phyloP scores from a whole-genome alignment of 371 early-diverging fungal species.

The Rhizopus stolonifer region DNA sequence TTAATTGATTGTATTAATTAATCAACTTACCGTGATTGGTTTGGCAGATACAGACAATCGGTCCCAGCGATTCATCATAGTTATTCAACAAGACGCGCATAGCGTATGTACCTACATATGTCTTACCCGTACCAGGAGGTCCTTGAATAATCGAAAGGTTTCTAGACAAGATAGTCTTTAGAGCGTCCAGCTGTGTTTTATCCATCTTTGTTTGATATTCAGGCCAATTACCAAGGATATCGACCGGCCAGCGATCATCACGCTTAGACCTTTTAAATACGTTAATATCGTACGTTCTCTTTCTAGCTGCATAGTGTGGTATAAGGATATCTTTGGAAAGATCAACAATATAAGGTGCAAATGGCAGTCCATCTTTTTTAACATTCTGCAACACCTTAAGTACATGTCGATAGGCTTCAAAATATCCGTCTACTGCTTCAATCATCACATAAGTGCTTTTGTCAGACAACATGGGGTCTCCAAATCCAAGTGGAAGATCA shows the following conservation, averaged over 20 bases:
- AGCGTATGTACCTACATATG: constrained; percentile 65
- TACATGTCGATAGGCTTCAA: constrained; percentile 58
- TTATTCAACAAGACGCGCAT: constrained; percentile 56
- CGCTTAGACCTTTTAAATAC: not conserved
- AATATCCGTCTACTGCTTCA: constrained; percentile 51
- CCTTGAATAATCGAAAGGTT: constrained; percentile 63
- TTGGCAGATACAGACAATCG: constrained; percentile 67
- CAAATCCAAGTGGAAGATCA: constrained; percentile 40
- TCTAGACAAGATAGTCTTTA: constrained; percentile 51
- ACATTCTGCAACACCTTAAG: constrained; percentile 20
- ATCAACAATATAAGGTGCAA: constrained; percentile 17
- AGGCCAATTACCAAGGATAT: constrained; percentile 36
- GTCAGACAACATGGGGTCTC: constrained; percentile 33
- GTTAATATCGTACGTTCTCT: constrained; percentile 37
- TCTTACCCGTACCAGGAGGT: constrained; percentile 78
- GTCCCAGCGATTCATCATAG: constrained; percentile 35
- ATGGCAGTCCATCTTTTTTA: constrained; percentile 12
- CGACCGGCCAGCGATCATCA: constrained; percentile 24
- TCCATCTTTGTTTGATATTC: constrained; percentile 40
- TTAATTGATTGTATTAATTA: no score
- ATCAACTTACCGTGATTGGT: constrained; percentile 65
- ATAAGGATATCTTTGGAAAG: constrained; percentile 22
- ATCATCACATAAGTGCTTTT: constrained; percentile 46
- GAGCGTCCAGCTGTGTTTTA: constrained; percentile 52
- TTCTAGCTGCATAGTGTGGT: constrained; percentile 38